Percentiles rank a stretch among this genome's conserved stretches.
Conservation (phyloP, 345 rosid genomes). For the Brassica nigra region DNA sequence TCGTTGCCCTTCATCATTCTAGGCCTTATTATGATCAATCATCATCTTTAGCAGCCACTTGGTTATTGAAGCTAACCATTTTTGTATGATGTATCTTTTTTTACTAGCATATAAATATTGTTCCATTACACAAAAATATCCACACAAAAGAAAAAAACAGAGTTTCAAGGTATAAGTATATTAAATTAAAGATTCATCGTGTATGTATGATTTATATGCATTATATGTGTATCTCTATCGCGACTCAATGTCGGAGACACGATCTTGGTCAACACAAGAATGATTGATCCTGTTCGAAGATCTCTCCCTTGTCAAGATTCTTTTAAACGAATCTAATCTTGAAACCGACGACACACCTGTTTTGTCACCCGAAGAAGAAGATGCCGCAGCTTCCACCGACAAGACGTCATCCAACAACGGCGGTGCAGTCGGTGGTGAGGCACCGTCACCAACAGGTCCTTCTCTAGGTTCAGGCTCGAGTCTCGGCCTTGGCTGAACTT, state of each 20-base stretch:
- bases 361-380: conserved; percentile 42
- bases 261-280: conserved; percentile 40
- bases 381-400: conserved; percentile 20
- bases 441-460: conserved; percentile 37
- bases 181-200: background rate
- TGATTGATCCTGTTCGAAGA: conserved; percentile 51
- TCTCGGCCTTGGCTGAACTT: conserved; percentile 58
- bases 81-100: conserved; percentile 19
- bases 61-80: background rate
- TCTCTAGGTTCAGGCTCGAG: conserved; percentile 57
- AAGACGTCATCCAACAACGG: conserved; percentile 34
- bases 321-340: conserved; percentile 53
- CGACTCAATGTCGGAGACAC: conserved; percentile 38
- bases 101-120: background rate
- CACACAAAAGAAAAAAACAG: background rate
- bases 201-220: conserved; percentile 32
- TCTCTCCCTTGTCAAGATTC: conserved; percentile 57
- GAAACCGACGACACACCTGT: conserved; percentile 44
- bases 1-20: conserved; percentile 25
- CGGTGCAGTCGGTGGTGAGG: conserved; percentile 38
- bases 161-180: background rate
- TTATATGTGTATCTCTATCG: background rate
- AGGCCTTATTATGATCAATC: background rate
- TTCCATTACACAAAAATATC: conserved; percentile 12
- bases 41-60: background rate